Evolutionary conservation across 306 rosid genomes (phyloP), one percentile per base, ranked within the genome.

Genomic region (Argentina anserina): DNA sequence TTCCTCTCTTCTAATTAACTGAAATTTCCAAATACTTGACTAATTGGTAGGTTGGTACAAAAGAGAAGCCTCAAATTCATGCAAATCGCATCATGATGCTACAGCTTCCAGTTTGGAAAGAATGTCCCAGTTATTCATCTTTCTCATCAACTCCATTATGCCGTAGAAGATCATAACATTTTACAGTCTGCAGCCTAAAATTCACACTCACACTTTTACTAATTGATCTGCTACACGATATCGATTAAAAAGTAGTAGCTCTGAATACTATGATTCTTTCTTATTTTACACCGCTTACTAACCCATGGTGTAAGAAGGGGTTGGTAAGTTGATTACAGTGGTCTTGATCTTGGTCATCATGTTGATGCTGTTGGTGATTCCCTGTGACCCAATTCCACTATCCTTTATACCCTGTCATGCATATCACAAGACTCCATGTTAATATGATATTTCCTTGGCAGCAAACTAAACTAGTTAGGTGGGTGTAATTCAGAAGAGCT

Each of bases 341-440:
- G 89, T 89, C 92, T 95, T 95, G 76, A 88, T 70, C 84, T 91
- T 91, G 52, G 96, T 95, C 99, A 91, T 95, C 99, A 95, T 95
- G 96, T 87, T 77, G 73, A 95, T 91, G 84, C 99, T 95, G 90
- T 95, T 95, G 46, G 99, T 91, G 64, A 91, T 88, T 55, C 97
- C 99, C 81, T 95, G 99, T 21, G 99, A 95, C 75, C 99, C 99
- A 75, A 91, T 95, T 60, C 99, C 99, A 82, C 99, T 94, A 77
- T 94, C 99, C 78, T 79, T 94, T 65, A 94, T 86, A 28, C 99
- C 99, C 99, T 94, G 96, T 73, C 62, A 28, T 49, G 28, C 17
- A 26, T n/a, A n/a, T 41, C 20, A 28, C 46, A 39, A 26, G 28
- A 17, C 9, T 52, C 1, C 0, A 1, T 20, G 1, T 28, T 25